phyloP scores from a whole-genome alignment of 1,284 basidiomycete species.

The Vanrija humicola region DNA sequence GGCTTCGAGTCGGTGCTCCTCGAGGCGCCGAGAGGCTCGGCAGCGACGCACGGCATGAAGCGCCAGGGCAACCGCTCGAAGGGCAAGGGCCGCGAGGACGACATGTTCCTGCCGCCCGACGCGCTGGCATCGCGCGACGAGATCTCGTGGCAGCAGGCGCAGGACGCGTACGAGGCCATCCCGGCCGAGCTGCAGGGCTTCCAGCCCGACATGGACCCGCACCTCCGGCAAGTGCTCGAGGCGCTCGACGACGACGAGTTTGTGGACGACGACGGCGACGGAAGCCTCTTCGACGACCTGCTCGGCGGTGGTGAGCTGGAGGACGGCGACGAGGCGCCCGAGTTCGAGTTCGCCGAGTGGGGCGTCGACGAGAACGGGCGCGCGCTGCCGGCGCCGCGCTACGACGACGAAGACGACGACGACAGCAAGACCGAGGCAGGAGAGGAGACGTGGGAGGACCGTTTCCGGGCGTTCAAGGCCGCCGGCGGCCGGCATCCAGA shows the following conservation, averaged over 20 bases:
- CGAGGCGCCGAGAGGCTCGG: slow-evolving; percentile 59
- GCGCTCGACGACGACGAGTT: slow-evolving; percentile 96
- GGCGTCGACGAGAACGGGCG: slow-evolving; percentile 48
- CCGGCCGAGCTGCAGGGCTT: slow-evolving; percentile 82
- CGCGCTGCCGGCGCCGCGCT: slow-evolving; percentile 14
- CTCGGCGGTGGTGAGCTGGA: slow-evolving; percentile 58
- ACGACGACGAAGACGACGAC: slow-evolving; percentile 32
- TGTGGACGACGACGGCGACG: slow-evolving; percentile 62
- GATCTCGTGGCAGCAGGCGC: slow-evolving; percentile 61
- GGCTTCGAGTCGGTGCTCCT: slow-evolving; percentile 58
- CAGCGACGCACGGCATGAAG: slow-evolving; percentile 39
- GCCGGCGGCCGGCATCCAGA: slow-evolving; percentile 41
- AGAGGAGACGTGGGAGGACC: slow-evolving; percentile 61
- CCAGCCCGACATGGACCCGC: slow-evolving; percentile 94
- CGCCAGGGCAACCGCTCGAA: slow-evolving; percentile 22
- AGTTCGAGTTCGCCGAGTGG: slow-evolving; percentile 69
- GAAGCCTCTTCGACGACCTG: slow-evolving; percentile 52
- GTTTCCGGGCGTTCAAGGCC: slow-evolving; percentile 71
- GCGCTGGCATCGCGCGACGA: slow-evolving; percentile 69
- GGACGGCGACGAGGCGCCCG: slow-evolving; percentile 45
- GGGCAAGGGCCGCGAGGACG: slow-evolving; percentile 37
- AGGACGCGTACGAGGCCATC: slow-evolving; percentile 63
- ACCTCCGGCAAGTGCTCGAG: slow-evolving; percentile 86
- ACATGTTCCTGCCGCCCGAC: slow-evolving; percentile 59
- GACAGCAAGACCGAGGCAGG: slow-evolving; percentile 42